Conservation (phyloP, 495 filamentous ascomycete species). For the Recurvomyces mirabilis region DNA sequence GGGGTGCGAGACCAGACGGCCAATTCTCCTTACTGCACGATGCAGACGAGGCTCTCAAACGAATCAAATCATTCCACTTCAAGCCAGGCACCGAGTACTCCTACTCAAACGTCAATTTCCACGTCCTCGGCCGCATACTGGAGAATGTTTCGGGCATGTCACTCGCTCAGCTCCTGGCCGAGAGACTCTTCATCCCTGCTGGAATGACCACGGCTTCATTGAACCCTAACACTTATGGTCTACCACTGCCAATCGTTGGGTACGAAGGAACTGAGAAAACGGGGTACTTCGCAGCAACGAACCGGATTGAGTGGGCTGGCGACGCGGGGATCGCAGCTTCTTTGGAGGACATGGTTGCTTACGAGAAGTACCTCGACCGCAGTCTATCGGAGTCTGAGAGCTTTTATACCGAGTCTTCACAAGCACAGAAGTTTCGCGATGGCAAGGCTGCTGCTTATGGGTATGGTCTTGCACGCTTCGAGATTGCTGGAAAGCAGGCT, state of each 20-base stretch:
- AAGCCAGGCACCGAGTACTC: slow-evolving; percentile 8
- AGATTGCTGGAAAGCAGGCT: slow-evolving; percentile 1
- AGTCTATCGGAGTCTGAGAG: neutral
- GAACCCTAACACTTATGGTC: slow-evolving; percentile 1
- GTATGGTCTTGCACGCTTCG: slow-evolving; percentile 2
- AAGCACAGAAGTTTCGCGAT: slow-evolving; percentile 5
- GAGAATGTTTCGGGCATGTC: slow-evolving; percentile 11
- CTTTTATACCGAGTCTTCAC: neutral
- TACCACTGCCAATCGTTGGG: slow-evolving; percentile 11
- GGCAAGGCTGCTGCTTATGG: slow-evolving; percentile 10
- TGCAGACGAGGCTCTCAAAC: slow-evolving; percentile 7
- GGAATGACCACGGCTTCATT: slow-evolving; percentile 11
- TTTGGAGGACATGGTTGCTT: slow-evolving; percentile 17
- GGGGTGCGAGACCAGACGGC: slow-evolving; percentile 7
- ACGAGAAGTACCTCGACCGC: slow-evolving; percentile 14
- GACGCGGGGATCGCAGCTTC: slow-evolving; percentile 13
- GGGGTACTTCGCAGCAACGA: slow-evolving; percentile 8
- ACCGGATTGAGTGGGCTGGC: slow-evolving; percentile 19
- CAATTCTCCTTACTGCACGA: slow-evolving; percentile 10
- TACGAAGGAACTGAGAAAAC: slow-evolving; percentile 12
- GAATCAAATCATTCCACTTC: slow-evolving; percentile 11
- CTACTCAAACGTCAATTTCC: slow-evolving; percentile 16
- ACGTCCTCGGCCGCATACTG: slow-evolving; percentile 2
- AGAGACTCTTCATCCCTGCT: slow-evolving; percentile 10
- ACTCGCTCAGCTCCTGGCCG: slow-evolving; percentile 4